Percentiles rank a stretch among this genome's conserved stretches.
These are phyloP conservation scores for Cryptosporidium tyzzeri DNA, from an alignment of 169 alveolate species.

Conservation along the genomic window DNA sequence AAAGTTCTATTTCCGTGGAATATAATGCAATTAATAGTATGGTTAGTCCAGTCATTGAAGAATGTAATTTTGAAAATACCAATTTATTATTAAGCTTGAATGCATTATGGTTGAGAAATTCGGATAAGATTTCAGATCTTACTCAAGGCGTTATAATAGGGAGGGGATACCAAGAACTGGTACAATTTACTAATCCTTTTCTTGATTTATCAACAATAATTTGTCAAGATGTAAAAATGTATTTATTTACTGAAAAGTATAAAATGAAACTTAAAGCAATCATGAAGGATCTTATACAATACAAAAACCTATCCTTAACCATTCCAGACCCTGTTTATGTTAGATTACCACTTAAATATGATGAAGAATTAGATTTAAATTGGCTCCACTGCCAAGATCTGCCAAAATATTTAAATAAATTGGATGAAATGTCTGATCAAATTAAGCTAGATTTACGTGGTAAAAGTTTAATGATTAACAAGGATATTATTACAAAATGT, in stretches of 20 bases:
- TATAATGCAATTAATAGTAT: not conserved
- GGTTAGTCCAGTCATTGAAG: not conserved
- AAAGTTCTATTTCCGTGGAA: slow-evolving; percentile 2
- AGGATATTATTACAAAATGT: slow-evolving; percentile 9
- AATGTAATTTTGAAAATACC: slow-evolving; percentile 5
- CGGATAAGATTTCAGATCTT: not conserved
- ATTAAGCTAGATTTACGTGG: slow-evolving; percentile 26
- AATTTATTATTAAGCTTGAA: slow-evolving; percentile 3
- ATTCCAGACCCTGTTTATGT: slow-evolving; percentile 34
- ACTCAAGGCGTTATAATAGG: slow-evolving; percentile 28
- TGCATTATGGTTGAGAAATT: slow-evolving; percentile 28
- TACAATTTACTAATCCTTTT: slow-evolving; percentile 11
- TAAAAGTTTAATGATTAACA: not conserved
- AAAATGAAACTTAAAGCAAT: not conserved
- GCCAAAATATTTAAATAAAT: not conserved
- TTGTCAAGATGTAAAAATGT: slow-evolving; percentile 32
- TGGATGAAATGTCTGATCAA: not conserved
- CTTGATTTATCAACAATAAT: slow-evolving; percentile 22
- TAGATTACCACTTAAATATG: slow-evolving; percentile 26
- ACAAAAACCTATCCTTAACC: not conserved
- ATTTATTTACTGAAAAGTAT: slow-evolving; percentile 16
- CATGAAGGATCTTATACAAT: not conserved
- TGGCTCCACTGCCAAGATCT: slow-evolving; percentile 15
- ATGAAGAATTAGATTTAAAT: not conserved
- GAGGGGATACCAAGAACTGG: slow-evolving; percentile 41